These are phyloP conservation scores for Jatropha podagrica DNA, from an alignment of 441 rosid genomes.

Conservation along the genomic window DNA sequence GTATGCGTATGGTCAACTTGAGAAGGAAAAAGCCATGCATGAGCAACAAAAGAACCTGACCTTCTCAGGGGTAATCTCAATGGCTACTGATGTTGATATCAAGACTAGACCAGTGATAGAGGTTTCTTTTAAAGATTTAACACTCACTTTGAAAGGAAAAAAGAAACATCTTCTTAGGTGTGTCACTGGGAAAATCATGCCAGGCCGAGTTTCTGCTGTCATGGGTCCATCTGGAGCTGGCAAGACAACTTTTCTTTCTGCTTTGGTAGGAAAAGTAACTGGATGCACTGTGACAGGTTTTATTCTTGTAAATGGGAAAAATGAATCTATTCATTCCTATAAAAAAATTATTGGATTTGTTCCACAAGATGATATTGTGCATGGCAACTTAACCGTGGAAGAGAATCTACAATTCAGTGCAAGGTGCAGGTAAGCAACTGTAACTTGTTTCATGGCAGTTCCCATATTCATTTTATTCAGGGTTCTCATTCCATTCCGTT, in stretches of 20 bases:
- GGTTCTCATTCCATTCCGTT: background rate
- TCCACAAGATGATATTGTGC: constrained; percentile 96
- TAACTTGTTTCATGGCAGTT: constrained; percentile 11
- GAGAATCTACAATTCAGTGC: constrained; percentile 98
- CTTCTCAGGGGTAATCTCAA: constrained; percentile 71
- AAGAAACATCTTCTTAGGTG: constrained; percentile 65
- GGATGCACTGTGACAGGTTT: constrained; percentile 64
- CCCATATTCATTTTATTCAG: constrained; percentile 7
- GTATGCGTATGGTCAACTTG: constrained; percentile 76
- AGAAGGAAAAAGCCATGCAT: constrained; percentile 80
- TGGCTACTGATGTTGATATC: constrained; percentile 57
- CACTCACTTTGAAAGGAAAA: constrained; percentile 72
- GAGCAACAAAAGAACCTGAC: constrained; percentile 59
- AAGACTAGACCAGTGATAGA: constrained; percentile 72
- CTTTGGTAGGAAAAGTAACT: constrained; percentile 75
- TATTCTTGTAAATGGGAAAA: constrained; percentile 74
- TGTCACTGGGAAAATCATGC: constrained; percentile 78
- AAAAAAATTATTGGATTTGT: constrained; percentile 93
- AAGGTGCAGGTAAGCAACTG: constrained; percentile 62
- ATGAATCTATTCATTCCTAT: constrained; percentile 72
- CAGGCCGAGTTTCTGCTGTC: constrained; percentile 88
- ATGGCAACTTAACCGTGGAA: constrained; percentile 95
- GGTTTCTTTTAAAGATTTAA: constrained; percentile 71
- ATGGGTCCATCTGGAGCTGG: constrained; percentile 99
- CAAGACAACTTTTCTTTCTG: constrained; percentile 85